Evolutionary conservation across 768 basidiomycete species (phyloP).

Genomic region (Saitozyma podzolica): DNA sequence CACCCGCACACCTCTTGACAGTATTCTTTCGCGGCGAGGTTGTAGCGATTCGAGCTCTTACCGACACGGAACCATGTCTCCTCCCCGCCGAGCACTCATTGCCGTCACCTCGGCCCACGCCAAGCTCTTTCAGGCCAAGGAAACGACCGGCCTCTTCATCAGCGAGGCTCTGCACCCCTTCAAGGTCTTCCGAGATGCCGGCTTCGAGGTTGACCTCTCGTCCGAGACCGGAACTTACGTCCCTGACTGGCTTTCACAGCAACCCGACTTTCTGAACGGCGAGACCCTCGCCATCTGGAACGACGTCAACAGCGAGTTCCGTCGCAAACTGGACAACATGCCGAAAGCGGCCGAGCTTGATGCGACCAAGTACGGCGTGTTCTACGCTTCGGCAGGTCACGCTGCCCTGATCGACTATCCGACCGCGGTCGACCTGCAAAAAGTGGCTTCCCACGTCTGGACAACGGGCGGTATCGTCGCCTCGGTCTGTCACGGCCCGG

Average conservation of each 20-base stretch:
- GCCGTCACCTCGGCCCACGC: conserved; percentile 5
- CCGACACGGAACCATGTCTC: background rate
- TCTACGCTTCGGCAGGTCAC: conserved; percentile 12
- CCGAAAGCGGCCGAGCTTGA: conserved; percentile 2
- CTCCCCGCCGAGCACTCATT: conserved; percentile 6
- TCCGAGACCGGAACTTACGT: conserved; percentile 9
- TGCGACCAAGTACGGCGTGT: conserved; percentile 3
- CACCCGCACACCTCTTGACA: no score
- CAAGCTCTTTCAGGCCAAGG: conserved; percentile 3
- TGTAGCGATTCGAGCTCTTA: no score
- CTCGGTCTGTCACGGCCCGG: conserved; percentile 9
- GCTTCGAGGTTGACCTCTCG: conserved; percentile 12
- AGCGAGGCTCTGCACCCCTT: conserved; percentile 11
- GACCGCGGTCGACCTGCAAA: conserved; percentile 4
- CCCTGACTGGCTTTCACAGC: conserved; percentile 11
- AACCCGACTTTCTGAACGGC: conserved; percentile 13
- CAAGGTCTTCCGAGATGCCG: conserved; percentile 3
- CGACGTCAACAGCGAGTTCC: conserved; percentile 12
- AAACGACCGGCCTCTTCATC: conserved; percentile 9
- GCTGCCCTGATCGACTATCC: conserved; percentile 13
- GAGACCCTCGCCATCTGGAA: conserved; percentile 10
- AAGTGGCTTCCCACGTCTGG: conserved; percentile 5
- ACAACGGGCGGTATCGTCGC: conserved; percentile 2
- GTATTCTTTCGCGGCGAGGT: no score
- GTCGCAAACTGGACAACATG: conserved; percentile 10